Conservation (phyloP, 176 grass and related monocot genomes). For the Oryza officinalis region DNA sequence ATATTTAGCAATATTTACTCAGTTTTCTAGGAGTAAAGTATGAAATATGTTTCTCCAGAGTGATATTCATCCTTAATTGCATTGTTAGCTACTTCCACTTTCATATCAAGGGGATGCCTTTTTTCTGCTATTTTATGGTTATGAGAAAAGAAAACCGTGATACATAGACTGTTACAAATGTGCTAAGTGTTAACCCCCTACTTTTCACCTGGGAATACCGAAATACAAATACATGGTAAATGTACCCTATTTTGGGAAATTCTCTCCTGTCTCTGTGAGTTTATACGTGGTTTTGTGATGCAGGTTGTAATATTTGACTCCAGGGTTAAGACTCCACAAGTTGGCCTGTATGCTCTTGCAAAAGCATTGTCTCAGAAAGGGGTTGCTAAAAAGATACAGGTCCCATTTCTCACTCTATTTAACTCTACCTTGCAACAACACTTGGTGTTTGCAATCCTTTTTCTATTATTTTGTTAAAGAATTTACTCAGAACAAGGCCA, state of each 20-base stretch:
- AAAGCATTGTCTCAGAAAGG: slow-evolving; percentile 89
- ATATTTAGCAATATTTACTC: not conserved
- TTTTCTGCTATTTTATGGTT: not conserved
- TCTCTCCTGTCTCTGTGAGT: slow-evolving; percentile 4
- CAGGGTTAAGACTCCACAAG: slow-evolving; percentile 85
- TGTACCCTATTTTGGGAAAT: not conserved
- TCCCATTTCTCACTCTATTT: slow-evolving; percentile 28
- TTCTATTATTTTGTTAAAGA: slow-evolving; percentile 34
- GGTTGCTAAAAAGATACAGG: slow-evolving; percentile 92
- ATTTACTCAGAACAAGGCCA: slow-evolving; percentile 15
- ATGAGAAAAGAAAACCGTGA: not conserved
- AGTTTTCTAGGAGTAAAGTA: not conserved
- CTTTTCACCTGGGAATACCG: not conserved
- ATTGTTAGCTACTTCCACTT: not conserved
- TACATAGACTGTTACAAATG: slow-evolving; percentile 8
- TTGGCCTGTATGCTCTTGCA: slow-evolving; percentile 85
- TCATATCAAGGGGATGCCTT: not conserved
- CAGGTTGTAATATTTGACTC: slow-evolving; percentile 93
- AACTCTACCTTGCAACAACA: not conserved
- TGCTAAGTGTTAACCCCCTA: not conserved
- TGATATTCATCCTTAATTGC: slow-evolving; percentile 2
- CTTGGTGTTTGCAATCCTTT: slow-evolving; percentile 8
- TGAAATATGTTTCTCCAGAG: slow-evolving; percentile 8
- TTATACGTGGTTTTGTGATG: slow-evolving; percentile 20
- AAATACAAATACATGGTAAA: slow-evolving; percentile 6